Evolutionary conservation across 2,329 filamentous ascomycete genomes (phyloP), one percentile per base, ranked within the genome.

Genomic region (Tolypocladium amazonense): DNA sequence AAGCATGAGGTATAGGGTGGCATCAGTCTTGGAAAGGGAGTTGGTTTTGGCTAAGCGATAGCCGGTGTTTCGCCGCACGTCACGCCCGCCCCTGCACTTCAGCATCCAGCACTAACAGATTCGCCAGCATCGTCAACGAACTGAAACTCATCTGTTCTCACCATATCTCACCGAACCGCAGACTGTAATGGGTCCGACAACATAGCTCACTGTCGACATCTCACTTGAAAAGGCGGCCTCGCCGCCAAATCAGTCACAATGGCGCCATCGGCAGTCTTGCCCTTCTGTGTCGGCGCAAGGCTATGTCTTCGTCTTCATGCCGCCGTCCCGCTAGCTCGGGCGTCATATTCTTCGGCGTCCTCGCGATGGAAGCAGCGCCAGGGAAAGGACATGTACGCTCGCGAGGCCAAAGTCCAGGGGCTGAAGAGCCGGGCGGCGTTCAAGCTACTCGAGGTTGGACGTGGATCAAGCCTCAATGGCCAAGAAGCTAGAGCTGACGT

Each of bases 361-460:
- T 89, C 83, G 57, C 79, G 86, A 73, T 99, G 94, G 94, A 90
- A 91, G 72, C 81, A 82, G 58, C 87, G 94, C 25, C 92, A 97
- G 70, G 78, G 78, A 45, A 81, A 75, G 47, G 94, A 99, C 75
- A 75, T 74, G 23, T 96, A 86, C 71, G 83, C 88, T 0, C 84
- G 83, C 59, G 84, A 89, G 66, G 92, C 94, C 54, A 88, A 86
- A 68, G 85, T 95, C 2, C 82, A 89, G 65, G 88, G 88, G 0
- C 76, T 97, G 60, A 97, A 93, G 74, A 95, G 91, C 67, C 85
- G 94, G 63, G 94, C 94, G 33, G 94, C 92, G 0, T 97, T 94
- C 73, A 99, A 99, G 74, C 78, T 99, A 12, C 75, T 97, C 23
- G 89, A 97, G 79, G 91, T 91, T n/a, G 9, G 11, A 27, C 23